These are phyloP conservation scores for Azolla pinnata DNA, from an alignment of 75 land plant genomes.

Conservation along the genomic window DNA sequence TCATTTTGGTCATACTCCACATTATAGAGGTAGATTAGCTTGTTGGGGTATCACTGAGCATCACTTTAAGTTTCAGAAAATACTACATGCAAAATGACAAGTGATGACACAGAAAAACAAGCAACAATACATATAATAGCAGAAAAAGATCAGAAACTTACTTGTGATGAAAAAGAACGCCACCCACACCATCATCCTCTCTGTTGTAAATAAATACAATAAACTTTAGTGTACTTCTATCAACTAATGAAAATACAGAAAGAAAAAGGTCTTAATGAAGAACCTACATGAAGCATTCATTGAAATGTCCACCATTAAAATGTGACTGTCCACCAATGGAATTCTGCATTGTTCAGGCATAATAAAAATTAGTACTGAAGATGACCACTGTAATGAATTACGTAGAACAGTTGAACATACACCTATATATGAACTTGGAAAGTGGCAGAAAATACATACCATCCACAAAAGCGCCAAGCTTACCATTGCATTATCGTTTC, in stretches of 20 bases:
- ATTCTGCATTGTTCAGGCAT: slow-evolving; percentile 38
- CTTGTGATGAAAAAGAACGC: slow-evolving; percentile 95
- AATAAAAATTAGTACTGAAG: neutral
- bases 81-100: too few relatives aligned
- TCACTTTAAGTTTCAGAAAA: too few relatives aligned
- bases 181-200: slow-evolving; percentile 84
- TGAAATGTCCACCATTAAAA: slow-evolving; percentile 79
- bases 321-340: slow-evolving; percentile 88
- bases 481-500: slow-evolving; percentile 78
- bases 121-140: slow-evolving; percentile 34
- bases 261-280: neutral
- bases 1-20: too few relatives aligned
- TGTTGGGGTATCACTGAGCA: too few relatives aligned
- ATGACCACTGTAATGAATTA: too few relatives aligned
- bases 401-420: too few relatives aligned
- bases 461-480: slow-evolving; percentile 93
- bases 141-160: slow-evolving; percentile 48
- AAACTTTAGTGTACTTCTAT: neutral
- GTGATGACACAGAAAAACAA: slow-evolving; percentile 58
- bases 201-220: slow-evolving; percentile 31
- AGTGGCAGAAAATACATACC: slow-evolving; percentile 35
- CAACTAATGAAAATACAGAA: too few relatives aligned
- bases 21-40: too few relatives aligned
- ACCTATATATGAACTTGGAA: too few relatives aligned
- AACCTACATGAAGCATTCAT: slow-evolving; percentile 82